Percentiles rank a stretch among this genome's conserved stretches.
phyloP scores from a whole-genome alignment of 2,329 filamentous ascomycete species.

The Neonectria punicea region DNA sequence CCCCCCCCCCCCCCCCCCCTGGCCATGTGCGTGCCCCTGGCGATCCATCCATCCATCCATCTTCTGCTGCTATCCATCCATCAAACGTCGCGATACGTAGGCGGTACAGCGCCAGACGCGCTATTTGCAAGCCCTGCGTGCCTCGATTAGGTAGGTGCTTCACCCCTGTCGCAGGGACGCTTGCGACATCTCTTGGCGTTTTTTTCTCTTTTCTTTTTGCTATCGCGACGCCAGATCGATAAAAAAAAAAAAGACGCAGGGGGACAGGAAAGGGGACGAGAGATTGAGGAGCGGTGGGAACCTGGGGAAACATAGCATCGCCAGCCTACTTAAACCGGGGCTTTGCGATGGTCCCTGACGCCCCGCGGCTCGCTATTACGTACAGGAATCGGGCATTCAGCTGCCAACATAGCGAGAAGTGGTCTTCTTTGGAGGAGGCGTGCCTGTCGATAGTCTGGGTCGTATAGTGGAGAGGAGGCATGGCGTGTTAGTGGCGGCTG shows the following conservation, averaged over 20 bases:
- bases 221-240: slow-evolving; percentile 7
- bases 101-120: neutral
- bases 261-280: neutral
- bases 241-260: neutral
- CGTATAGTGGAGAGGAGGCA: neutral
- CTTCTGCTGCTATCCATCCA: too few species aligned
- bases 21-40: too few species aligned
- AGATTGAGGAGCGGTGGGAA: neutral
- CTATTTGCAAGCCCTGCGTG: neutral
- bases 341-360: neutral
- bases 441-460: neutral
- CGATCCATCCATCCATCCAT: too few species aligned
- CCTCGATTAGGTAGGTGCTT: slow-evolving; percentile 24
- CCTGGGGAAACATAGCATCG: neutral
- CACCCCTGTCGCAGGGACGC: neutral
- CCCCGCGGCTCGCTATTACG: slow-evolving; percentile 26
- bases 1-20: too few species aligned
- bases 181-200: slow-evolving; percentile 22
- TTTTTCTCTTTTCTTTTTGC: neutral
- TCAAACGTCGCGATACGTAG: neutral
- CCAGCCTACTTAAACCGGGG: neutral
- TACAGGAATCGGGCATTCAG: slow-evolving; percentile 8
- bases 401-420: neutral
- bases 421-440: neutral
- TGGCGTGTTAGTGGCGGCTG: slow-evolving; percentile 4